phyloP scores from a whole-genome alignment of 1,284 basidiomycete genomes.

The Puccinia polysora region DNA sequence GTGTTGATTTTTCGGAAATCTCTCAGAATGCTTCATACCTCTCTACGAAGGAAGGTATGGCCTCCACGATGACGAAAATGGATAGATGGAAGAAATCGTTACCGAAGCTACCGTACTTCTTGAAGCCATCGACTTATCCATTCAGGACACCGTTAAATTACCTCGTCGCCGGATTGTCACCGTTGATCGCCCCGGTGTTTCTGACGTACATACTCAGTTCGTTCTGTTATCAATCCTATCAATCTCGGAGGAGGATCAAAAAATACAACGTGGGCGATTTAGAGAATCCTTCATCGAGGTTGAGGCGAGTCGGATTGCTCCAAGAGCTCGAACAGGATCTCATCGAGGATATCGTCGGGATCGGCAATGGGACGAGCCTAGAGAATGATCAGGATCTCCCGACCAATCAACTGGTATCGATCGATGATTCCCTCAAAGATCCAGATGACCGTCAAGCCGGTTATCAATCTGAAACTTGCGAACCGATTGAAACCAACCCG shows the following conservation, averaged over 20 bases:
- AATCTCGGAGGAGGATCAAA: conserved; percentile 28
- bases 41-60: background rate
- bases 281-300: conserved; percentile 6
- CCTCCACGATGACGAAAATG: background rate
- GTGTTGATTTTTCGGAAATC: background rate
- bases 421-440: background rate
- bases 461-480: background rate
- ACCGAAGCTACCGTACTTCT: conserved; percentile 32
- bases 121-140: conserved; percentile 30
- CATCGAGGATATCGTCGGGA: conserved; percentile 26
- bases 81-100: conserved; percentile 1
- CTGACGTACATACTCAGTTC: conserved; percentile 17
- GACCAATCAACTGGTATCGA: background rate
- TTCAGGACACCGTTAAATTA: conserved; percentile 29
- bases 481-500: background rate
- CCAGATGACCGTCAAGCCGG: background rate
- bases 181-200: conserved; percentile 20
- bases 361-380: background rate
- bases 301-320: conserved; percentile 22
- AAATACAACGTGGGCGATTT: conserved; percentile 28
- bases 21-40: background rate
- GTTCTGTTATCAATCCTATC: conserved; percentile 29
- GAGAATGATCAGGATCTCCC: background rate
- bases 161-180: conserved; percentile 16
- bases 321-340: conserved; percentile 24